Conservation (phyloP, 2,329 filamentous ascomycete species). For the Curvularia eragrostidis region DNA sequence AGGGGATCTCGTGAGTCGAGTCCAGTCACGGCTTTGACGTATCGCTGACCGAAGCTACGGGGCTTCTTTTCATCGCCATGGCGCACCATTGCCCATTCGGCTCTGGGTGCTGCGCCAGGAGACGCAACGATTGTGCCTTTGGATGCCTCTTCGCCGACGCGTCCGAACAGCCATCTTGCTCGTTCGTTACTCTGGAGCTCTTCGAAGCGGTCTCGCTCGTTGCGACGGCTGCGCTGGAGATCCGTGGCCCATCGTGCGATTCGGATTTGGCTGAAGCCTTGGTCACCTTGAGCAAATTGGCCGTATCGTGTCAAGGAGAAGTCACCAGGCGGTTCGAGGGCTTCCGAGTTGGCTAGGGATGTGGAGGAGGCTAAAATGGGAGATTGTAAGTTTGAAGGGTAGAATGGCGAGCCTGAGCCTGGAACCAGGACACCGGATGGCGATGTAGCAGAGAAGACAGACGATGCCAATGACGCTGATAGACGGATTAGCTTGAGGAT, state of each 20-base stretch:
- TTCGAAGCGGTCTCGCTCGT: slow-evolving; percentile 74
- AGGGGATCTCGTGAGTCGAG: slow-evolving; percentile 75
- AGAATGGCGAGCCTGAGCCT: slow-evolving; percentile 45
- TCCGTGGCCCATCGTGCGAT: slow-evolving; percentile 84
- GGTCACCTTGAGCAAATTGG: slow-evolving; percentile 61
- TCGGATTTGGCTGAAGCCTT: slow-evolving; percentile 69
- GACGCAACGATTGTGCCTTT: slow-evolving; percentile 39
- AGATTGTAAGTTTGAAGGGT: slow-evolving; percentile 44
- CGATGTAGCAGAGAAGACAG: slow-evolving; percentile 44
- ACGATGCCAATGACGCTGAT: slow-evolving; percentile 44
- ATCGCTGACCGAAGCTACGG: slow-evolving; percentile 32
- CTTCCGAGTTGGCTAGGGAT: slow-evolving; percentile 40
- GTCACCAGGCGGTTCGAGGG: slow-evolving; percentile 36
- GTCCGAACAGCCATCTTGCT: slow-evolving; percentile 72
- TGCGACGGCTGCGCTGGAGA: slow-evolving; percentile 75
- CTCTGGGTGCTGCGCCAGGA: slow-evolving; percentile 34
- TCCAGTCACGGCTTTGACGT: slow-evolving; percentile 30
- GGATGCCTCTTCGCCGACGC: slow-evolving; percentile 69
- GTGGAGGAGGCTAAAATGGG: slow-evolving; percentile 45
- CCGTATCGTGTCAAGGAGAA: slow-evolving; percentile 58
- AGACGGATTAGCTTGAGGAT: slow-evolving; percentile 22
- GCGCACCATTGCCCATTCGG: slow-evolving; percentile 46
- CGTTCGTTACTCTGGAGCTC: slow-evolving; percentile 66
- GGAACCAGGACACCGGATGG: slow-evolving; percentile 51
- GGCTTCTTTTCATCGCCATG: slow-evolving; percentile 36